Base-by-base conservation (phyloP, 768 basidiomycete genomes). In the Serendipita sp. region DNA sequence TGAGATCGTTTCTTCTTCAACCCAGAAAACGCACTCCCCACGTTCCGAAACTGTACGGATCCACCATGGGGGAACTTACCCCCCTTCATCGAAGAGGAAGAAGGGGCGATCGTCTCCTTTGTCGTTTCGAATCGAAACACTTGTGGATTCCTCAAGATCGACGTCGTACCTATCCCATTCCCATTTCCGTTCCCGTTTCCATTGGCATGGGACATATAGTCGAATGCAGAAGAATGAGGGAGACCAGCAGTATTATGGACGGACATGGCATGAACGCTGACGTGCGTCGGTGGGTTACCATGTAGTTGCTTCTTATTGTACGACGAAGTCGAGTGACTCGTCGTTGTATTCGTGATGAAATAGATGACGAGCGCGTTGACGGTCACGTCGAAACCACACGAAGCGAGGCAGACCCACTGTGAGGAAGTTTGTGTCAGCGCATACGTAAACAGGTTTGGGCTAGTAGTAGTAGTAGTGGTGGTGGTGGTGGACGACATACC, bases 341-440 rank as follows among this genome's bases (percentile, higher is more conserved):
- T 23, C 23, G 23, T 23, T 0, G 23, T 23, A 23, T 23, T 23
- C 23, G 67, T 65, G 45, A 68, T 65, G 11, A 41, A 64, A 60
- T 60, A 68, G 48, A 68, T 63, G 30, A 56, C 66, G 7, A 68
- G 32, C 44, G 67, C 67, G 44, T 68, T 68, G n/a, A 66, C 35
- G 13, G 67, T 68, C 44, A 52, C 62, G 60, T 63, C 65, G 2
- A 54, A 30, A 4, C 66, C 63, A 63, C 66, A 69, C 41, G 68
- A 65, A 3, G 52, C 44, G 48, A 70, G 35, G 58, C 70, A 70
- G 30, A 70, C 66, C 66, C 68, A 70, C 56, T 23, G 23, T 23
- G 23, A 23, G 23, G 23, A 23, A 23, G 23, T 23, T 23, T 1
- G 23, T 23, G 23, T 23, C 23, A 23, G 23, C 23, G 23, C 23